phyloP scores from a whole-genome alignment of 2,329 filamentous ascomycete species.

The Rutstroemia sp. region DNA sequence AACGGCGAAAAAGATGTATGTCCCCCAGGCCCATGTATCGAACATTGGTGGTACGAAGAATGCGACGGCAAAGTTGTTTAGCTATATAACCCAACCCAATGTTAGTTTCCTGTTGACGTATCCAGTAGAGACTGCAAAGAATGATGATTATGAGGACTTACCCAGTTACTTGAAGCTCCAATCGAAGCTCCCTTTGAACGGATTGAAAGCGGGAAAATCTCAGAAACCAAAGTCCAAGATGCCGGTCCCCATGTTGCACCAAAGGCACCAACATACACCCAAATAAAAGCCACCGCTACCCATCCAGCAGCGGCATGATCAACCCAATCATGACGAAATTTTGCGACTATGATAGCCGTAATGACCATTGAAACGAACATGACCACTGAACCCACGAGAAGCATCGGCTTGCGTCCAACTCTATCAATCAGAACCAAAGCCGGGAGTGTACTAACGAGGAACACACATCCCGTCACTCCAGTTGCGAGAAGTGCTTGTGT shows the following conservation, averaged over 20 bases:
- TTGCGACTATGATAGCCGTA: conserved; percentile 13
- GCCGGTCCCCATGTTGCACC: conserved; percentile 29
- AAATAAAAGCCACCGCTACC: conserved; percentile 32
- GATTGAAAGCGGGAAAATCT: conserved; percentile 33
- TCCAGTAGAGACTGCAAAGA: too few species aligned
- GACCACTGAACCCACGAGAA: conserved; percentile 55
- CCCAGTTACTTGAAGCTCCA: conserved; percentile 37
- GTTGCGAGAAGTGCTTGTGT: conserved; percentile 45
- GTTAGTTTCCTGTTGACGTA: too few species aligned
- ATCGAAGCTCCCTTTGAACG: conserved; percentile 35
- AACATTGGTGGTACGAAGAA: too few species aligned
- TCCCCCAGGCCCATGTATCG: too few species aligned
- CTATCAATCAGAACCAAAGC: conserved; percentile 58
- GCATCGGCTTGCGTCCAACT: conserved; percentile 51
- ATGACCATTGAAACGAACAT: conserved; percentile 34
- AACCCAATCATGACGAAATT: conserved; percentile 33
- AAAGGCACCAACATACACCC: conserved; percentile 27
- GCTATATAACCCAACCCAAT: too few species aligned
- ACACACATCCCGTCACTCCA: not conserved
- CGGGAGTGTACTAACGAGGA: conserved; percentile 36
- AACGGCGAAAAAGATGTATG: too few species aligned
- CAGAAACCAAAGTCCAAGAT: conserved; percentile 30
- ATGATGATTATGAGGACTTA: conserved; percentile 31
- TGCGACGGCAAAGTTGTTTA: too few species aligned
- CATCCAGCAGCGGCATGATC: conserved; percentile 33